These are phyloP conservation scores for Malassezia slooffiae DNA, from an alignment of 1,284 basidiomycete species.

Conservation along the genomic window DNA sequence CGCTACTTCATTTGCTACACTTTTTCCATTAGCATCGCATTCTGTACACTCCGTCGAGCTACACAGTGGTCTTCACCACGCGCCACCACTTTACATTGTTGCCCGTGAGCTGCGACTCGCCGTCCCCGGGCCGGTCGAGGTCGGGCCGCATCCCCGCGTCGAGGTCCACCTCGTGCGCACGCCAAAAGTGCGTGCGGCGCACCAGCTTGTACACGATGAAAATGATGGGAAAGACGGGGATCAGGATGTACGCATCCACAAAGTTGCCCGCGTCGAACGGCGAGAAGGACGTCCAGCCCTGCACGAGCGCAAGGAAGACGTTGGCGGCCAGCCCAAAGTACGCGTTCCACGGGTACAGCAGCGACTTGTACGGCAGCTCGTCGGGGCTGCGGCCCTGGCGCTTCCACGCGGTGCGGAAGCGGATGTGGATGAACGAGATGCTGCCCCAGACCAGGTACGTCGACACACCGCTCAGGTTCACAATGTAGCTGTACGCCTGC, in stretches of 20 bases:
- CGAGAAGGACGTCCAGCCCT: slow-evolving; percentile 33
- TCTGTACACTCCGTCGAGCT: no score
- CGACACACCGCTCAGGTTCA: slow-evolving; percentile 22
- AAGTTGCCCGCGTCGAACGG: slow-evolving; percentile 27
- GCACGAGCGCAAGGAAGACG: slow-evolving; percentile 36
- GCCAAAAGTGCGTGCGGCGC: slow-evolving; percentile 8
- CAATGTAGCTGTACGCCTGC: slow-evolving; percentile 23
- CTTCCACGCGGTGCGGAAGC: slow-evolving; percentile 25
- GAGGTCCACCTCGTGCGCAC: slow-evolving; percentile 19
- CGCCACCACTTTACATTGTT: no score
- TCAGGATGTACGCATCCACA: slow-evolving; percentile 21
- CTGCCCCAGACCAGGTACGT: slow-evolving; percentile 25
- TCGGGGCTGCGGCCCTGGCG: slow-evolving; percentile 17
- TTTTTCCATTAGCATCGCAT: no score
- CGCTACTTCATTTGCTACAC: no score
- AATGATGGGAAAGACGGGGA: slow-evolving; percentile 22
- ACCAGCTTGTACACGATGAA: slow-evolving; percentile 17
- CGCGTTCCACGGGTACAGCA: slow-evolving; percentile 20
- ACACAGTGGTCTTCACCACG: no score
- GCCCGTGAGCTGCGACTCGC: no score
- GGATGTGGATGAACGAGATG: slow-evolving; percentile 24
- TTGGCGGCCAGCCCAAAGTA: slow-evolving; percentile 30
- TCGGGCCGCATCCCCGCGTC: slow-evolving; percentile 3
- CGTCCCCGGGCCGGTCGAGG: neutral
- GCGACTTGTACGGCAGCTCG: slow-evolving; percentile 22